Conservation (phyloP, 2,329 filamentous ascomycete species). For the Calonectria hongkongensis region DNA sequence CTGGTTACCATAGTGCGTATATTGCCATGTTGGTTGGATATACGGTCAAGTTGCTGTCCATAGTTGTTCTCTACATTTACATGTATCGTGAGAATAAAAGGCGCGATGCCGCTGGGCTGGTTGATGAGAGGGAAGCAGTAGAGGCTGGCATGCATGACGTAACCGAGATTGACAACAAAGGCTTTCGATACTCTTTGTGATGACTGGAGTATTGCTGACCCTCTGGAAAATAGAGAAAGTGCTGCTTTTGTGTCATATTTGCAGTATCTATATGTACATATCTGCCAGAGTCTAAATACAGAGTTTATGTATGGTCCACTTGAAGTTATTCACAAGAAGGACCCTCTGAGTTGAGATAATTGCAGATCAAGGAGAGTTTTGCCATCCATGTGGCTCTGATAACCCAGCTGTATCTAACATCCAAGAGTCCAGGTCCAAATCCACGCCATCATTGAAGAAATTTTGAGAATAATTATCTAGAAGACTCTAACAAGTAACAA, state of each 20-base stretch:
- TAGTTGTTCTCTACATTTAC: conserved; percentile 29
- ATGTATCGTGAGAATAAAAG: conserved; percentile 32
- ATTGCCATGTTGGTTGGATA: conserved; percentile 30
- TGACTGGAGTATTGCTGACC: background rate
- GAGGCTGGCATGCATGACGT: conserved; percentile 32
- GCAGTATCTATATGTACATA: background rate
- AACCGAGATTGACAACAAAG: conserved; percentile 32
- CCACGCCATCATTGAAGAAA: background rate
- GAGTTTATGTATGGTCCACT: background rate
- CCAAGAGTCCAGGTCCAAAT: conserved; percentile 44
- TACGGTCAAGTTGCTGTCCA: conserved; percentile 15
- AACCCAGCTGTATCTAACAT: conserved; percentile 35
- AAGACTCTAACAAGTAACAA: conserved; percentile 12
- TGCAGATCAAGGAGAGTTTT: too few relatives aligned
- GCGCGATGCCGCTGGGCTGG: conserved; percentile 12
- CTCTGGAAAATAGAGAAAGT: background rate
- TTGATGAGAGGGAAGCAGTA: conserved; percentile 30
- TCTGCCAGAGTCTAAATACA: background rate
- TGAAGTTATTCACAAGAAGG: background rate
- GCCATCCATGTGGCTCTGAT: too few relatives aligned
- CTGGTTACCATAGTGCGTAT: conserved; percentile 16
- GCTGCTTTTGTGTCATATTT: too few relatives aligned
- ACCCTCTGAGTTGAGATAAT: too few relatives aligned
- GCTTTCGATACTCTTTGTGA: conserved; percentile 29
- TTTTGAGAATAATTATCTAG: conserved; percentile 45